phyloP scores from a whole-genome alignment of 139 green algal species.

The Mesostigma viride region DNA sequence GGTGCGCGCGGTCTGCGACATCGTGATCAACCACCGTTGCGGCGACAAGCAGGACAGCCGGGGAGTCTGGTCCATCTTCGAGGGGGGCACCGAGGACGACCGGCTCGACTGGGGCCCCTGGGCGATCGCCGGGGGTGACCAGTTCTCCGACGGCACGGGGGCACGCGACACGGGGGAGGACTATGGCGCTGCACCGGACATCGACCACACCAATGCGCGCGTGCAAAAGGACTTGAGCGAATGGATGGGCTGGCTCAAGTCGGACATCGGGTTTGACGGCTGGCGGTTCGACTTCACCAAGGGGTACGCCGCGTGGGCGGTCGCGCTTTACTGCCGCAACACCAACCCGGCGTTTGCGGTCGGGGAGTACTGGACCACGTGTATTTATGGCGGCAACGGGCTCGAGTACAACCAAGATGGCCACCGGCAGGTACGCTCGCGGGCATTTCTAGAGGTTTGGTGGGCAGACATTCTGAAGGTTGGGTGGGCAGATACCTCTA shows the following conservation, averaged over 20 bases:
- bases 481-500: too few species aligned
- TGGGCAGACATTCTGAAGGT: too few species aligned
- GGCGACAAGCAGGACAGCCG: conserved; percentile 28
- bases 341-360: conserved; percentile 44
- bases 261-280: conserved; percentile 48
- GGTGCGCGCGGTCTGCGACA: conserved; percentile 35
- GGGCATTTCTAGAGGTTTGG: too few species aligned
- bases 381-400: conserved; percentile 17
- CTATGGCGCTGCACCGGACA: conserved; percentile 63
- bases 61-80: conserved; percentile 31
- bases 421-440: too few species aligned
- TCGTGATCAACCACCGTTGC: conserved; percentile 51
- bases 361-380: conserved; percentile 57
- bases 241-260: conserved; percentile 60
- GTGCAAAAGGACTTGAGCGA: conserved; percentile 54
- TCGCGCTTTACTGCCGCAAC: conserved; percentile 39
- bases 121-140: conserved; percentile 67
- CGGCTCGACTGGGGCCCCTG: conserved; percentile 24
- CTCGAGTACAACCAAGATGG: conserved; percentile 40
- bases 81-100: conserved; percentile 27
- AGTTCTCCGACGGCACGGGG: conserved; percentile 46
- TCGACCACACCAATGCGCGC: conserved; percentile 72
- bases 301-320: conserved; percentile 39
- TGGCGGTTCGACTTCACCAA: conserved; percentile 59
- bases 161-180: conserved; percentile 40